These are phyloP conservation scores for Aspergillus sp. DNA, from an alignment of 2,329 filamentous ascomycete species.

Conservation along the genomic window DNA sequence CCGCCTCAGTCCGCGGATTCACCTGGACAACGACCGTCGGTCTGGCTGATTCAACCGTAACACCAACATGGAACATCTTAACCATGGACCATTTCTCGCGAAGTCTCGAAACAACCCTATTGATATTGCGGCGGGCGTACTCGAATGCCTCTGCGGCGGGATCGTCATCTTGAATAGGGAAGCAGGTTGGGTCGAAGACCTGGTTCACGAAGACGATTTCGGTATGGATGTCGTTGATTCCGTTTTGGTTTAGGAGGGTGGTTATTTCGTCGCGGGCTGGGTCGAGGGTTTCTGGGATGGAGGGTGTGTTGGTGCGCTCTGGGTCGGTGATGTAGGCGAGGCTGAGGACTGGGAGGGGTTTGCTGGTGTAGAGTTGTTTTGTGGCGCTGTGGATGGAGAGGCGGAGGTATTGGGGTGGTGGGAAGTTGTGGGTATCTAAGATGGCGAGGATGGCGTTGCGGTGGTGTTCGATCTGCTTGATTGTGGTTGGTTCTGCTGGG, in stretches of 20 bases:
- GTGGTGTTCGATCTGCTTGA: not conserved
- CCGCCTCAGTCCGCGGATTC: not conserved
- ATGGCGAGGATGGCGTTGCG: not conserved
- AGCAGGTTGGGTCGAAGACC: not conserved
- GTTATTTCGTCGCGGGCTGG: not conserved
- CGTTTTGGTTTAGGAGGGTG: not conserved
- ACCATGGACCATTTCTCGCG: not conserved
- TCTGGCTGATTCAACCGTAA: not conserved
- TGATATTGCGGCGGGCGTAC: not conserved
- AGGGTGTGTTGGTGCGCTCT: not conserved
- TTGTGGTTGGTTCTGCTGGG: not conserved
- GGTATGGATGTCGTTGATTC: not conserved
- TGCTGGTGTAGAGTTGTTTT: not conserved
- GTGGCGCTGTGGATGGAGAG: not conserved
- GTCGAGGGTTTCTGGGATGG: not conserved
- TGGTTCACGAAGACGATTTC: not conserved
- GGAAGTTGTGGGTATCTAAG: not conserved
- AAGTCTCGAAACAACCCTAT: not conserved
- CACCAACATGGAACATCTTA: not conserved
- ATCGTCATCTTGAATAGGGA: not conserved
- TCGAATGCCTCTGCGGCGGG: not conserved
- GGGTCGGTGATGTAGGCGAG: not conserved
- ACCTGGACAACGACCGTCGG: not conserved
- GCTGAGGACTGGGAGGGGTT: not conserved
- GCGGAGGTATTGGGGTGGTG: not conserved